phyloP scores from a whole-genome alignment of 169 alveolate species.

The Eimeria acervulina region DNA sequence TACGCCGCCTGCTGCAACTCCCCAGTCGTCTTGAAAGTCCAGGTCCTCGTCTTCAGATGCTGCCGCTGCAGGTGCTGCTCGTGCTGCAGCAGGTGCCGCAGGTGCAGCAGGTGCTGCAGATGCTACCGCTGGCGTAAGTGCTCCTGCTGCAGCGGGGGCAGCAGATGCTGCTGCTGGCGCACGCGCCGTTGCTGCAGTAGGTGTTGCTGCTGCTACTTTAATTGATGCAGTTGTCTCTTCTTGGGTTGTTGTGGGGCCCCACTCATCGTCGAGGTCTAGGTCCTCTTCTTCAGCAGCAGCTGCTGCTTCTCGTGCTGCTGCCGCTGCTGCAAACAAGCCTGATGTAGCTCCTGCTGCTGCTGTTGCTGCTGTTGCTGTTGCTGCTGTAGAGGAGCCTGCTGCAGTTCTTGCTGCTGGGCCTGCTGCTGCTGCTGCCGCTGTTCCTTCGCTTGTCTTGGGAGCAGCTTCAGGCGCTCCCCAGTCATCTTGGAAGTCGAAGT shows the following conservation, averaged over 20 bases:
- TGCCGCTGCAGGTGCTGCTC: slow-evolving; percentile 3
- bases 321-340: background rate
- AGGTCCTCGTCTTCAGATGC: slow-evolving; percentile 16
- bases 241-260: background rate
- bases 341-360: background rate
- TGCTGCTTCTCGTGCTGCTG: background rate
- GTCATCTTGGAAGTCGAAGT: slow-evolving; percentile 47
- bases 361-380: slow-evolving; percentile 18
- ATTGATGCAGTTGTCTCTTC: background rate
- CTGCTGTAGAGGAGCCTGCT: background rate
- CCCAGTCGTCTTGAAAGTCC: slow-evolving; percentile 52
- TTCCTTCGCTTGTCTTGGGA: background rate
- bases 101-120: slow-evolving; percentile 1
- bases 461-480: slow-evolving; percentile 4
- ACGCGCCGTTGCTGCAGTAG: background rate
- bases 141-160: background rate
- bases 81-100: background rate
- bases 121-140: background rate
- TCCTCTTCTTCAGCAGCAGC: background rate
- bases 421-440: background rate
- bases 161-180: background rate
- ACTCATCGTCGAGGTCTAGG: slow-evolving; percentile 11
- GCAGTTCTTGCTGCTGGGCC: background rate
- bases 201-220: background rate
- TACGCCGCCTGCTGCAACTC: background rate